Evolutionary conservation across 306 rosid genomes (phyloP).

Genomic region (Echinosophora koreensis): DNA sequence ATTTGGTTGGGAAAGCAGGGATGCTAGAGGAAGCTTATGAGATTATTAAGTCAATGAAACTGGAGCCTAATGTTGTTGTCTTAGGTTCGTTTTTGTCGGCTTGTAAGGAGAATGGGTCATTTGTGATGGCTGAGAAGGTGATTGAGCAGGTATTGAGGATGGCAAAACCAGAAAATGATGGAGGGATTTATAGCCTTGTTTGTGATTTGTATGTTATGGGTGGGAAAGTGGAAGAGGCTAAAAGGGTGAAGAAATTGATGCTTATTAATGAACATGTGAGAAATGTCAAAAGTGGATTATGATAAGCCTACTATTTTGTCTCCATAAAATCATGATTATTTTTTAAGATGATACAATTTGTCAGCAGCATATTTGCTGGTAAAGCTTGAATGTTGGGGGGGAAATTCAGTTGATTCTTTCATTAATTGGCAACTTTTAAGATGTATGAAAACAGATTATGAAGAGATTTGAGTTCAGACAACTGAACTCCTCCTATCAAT

Average conservation of each 20-base stretch:
- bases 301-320: constrained; percentile 31
- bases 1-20: constrained; percentile 70
- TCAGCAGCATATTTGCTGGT: constrained; percentile 25
- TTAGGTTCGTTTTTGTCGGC: constrained; percentile 66
- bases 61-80: constrained; percentile 58
- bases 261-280: constrained; percentile 44
- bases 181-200: constrained; percentile 62
- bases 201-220: constrained; percentile 66
- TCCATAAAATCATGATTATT: constrained; percentile 6
- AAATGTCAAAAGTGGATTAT: constrained; percentile 43
- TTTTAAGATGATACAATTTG: constrained; percentile 21
- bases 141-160: constrained; percentile 53
- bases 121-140: constrained; percentile 70
- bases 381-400: background rate
- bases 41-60: constrained; percentile 57
- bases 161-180: constrained; percentile 56
- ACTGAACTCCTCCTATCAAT: background rate
- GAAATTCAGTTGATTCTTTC: constrained; percentile 30
- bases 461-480: constrained; percentile 20
- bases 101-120: constrained; percentile 66
- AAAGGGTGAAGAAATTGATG: constrained; percentile 61
- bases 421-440: constrained; percentile 6
- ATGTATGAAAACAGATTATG: constrained; percentile 18
- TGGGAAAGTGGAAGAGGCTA: constrained; percentile 70
- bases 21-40: constrained; percentile 68